Base-by-base conservation (phyloP, 176 grass and related monocot genomes). In the Eremochloa ophiuroides region DNA sequence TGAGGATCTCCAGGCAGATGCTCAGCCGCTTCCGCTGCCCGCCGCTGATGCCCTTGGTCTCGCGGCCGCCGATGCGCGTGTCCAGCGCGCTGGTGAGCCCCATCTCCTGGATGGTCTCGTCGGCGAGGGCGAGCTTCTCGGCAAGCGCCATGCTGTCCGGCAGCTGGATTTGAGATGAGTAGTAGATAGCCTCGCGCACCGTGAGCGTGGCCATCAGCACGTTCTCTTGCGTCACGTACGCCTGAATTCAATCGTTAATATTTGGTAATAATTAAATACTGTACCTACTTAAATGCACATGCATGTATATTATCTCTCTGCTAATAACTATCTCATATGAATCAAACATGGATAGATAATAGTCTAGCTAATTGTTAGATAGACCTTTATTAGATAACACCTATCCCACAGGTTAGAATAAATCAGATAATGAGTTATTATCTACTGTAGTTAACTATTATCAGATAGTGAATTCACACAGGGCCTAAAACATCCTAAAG, bases 1-100 rank as follows among this genome's bases (percentile, higher is more conserved):
- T 89, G 55, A 93, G 47, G 48, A 93, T 86, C 84, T 93, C 91
- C 7, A 87, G 50, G 77, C 91, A 89, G 87, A 89, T 93, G 84
- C 87, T 93, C 2, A 89, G 66, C 3, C 87, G 71, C 84, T 83
- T 83, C 62, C 44, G 74, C 51, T 93, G 87, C 17, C 91, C 87
- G 16, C 91, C 91, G 60, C 91, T 89, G 72, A 93, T 93, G 35
- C 91, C 91, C 67, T 87, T 89, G 31, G n/a, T 72, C 1, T 56
- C 48, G 41, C 87, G 83, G 4, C 91, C 87, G 25, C 91, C 91
- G 44, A 93, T 85, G 33, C 77, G 73, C 2, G 84, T 87, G 11
- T 89, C 81, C 77, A 82, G 34, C 0, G 91, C 26, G 22, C 78
- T 55, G 7, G 17, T 20, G 22, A 89, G 51, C 2, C 91, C 91